phyloP scores from a whole-genome alignment of 192 early-diverging fungal species.

The Backusella westeae region DNA sequence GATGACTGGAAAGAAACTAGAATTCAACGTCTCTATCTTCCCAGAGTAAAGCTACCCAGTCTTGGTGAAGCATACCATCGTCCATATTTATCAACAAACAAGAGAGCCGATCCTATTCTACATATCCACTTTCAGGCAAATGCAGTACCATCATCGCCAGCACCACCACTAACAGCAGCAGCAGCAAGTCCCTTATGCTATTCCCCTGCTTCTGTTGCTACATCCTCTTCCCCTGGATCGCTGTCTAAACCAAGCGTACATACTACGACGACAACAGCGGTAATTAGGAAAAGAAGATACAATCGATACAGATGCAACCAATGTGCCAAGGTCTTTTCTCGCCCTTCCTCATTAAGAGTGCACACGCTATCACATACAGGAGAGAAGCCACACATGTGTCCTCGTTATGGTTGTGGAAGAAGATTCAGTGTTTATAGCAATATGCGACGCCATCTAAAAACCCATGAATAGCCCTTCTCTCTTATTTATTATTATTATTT shows the following conservation, averaged over 20 bases:
- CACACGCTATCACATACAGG: slow-evolving; percentile 78
- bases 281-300: neutral
- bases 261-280: neutral
- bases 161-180: neutral
- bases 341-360: slow-evolving; percentile 66
- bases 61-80: neutral
- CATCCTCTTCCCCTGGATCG: neutral
- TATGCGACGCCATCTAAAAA: slow-evolving; percentile 66
- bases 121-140: neutral
- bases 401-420: slow-evolving; percentile 58
- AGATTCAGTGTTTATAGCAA: slow-evolving; percentile 75
- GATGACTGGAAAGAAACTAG: neutral
- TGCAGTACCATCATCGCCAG: neutral
- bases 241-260: slow-evolving; percentile 3
- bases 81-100: neutral
- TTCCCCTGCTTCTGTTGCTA: neutral
- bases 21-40: neutral
- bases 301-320: slow-evolving; percentile 57
- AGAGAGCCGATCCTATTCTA: slow-evolving; percentile 5
- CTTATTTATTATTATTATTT: neutral
- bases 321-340: slow-evolving; percentile 65
- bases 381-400: slow-evolving; percentile 70
- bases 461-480: slow-evolving; percentile 33
- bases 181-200: neutral
- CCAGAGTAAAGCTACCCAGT: neutral